Evolutionary conservation across 2,329 filamentous ascomycete species (phyloP).

Genomic region (Epicoccum nigrum): DNA sequence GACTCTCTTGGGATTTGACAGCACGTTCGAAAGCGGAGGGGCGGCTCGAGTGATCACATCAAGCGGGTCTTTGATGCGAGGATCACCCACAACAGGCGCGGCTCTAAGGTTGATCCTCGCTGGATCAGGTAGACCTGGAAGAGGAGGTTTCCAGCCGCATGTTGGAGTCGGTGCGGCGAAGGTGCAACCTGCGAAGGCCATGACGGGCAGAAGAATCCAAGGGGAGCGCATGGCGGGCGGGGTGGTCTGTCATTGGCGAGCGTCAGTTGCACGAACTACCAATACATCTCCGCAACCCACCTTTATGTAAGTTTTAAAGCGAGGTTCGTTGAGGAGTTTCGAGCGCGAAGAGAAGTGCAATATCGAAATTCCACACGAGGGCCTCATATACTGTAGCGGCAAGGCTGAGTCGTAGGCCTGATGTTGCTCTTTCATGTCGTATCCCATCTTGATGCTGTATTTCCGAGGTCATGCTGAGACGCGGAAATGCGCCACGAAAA

Average conservation of each 20-base stretch:
- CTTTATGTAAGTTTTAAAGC: not conserved
- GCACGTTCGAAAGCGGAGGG: not conserved
- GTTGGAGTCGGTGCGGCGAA: slow-evolving; percentile 24
- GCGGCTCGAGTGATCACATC: not conserved
- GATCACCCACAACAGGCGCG: not conserved
- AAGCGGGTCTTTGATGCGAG: not conserved
- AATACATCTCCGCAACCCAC: not conserved
- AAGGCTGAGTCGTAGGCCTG: not conserved
- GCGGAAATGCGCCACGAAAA: not conserved
- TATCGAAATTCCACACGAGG: not conserved
- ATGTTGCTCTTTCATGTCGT: slow-evolving; percentile 7
- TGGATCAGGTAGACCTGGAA: not conserved
- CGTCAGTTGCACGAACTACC: not conserved
- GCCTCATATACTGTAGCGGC: slow-evolving; percentile 5
- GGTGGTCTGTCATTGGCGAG: not conserved
- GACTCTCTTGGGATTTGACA: not conserved
- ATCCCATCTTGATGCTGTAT: not conserved
- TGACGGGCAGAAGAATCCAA: slow-evolving; percentile 6
- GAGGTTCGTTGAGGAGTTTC: not conserved
- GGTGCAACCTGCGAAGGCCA: slow-evolving; percentile 11
- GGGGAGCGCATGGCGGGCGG: slow-evolving; percentile 5
- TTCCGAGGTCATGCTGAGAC: slow-evolving; percentile 3
- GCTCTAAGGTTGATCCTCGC: slow-evolving; percentile 4
- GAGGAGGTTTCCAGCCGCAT: slow-evolving; percentile 1
- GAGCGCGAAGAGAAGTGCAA: not conserved